Evolutionary conservation across 768 basidiomycete species (phyloP).

Genomic region (Mrakia gelida): DNA sequence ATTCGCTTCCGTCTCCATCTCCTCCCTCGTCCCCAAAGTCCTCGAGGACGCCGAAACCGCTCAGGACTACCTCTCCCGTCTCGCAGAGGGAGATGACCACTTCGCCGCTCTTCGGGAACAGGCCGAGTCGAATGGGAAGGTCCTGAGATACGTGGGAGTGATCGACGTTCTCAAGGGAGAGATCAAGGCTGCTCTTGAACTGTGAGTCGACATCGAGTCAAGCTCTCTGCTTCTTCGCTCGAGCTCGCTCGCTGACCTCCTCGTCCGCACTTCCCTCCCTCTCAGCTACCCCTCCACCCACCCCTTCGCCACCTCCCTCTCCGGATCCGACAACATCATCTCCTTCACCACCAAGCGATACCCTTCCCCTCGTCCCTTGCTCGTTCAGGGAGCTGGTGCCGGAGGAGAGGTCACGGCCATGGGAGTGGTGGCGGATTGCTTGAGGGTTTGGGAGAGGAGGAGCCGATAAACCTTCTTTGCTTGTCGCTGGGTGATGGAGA

Average conservation of each 20-base stretch:
- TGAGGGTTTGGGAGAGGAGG: conserved; percentile 28
- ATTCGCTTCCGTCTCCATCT: conserved; percentile 71
- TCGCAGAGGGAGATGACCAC: conserved; percentile 76
- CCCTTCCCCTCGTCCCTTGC: conserved; percentile 69
- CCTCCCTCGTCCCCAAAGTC: conserved; percentile 75
- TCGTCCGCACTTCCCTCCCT: not conserved
- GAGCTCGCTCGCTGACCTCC: not conserved
- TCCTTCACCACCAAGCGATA: conserved; percentile 96
- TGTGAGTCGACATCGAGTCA: no score
- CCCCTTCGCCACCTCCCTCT: conserved; percentile 91
- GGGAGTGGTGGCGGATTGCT: conserved; percentile 63
- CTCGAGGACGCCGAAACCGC: conserved; percentile 66
- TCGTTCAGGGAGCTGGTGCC: conserved; percentile 92
- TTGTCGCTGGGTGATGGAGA: no score
- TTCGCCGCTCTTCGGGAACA: conserved; percentile 72
- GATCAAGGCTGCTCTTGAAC: conserved; percentile 83
- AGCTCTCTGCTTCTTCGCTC: no score
- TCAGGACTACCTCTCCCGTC: conserved; percentile 71
- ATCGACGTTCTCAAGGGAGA: conserved; percentile 69
- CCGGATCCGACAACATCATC: conserved; percentile 95
- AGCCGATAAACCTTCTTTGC: not conserved
- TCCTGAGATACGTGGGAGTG: conserved; percentile 89
- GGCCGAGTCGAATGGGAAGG: conserved; percentile 72
- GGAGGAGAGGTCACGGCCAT: conserved; percentile 98
- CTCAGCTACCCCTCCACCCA: conserved; percentile 79